A percentile compares a stretch with the other conserved stretches of the same genome.
These are phyloP conservation scores for Yarrowia sp. DNA, from an alignment of 805 yeast genomes.

Conservation along the genomic window DNA sequence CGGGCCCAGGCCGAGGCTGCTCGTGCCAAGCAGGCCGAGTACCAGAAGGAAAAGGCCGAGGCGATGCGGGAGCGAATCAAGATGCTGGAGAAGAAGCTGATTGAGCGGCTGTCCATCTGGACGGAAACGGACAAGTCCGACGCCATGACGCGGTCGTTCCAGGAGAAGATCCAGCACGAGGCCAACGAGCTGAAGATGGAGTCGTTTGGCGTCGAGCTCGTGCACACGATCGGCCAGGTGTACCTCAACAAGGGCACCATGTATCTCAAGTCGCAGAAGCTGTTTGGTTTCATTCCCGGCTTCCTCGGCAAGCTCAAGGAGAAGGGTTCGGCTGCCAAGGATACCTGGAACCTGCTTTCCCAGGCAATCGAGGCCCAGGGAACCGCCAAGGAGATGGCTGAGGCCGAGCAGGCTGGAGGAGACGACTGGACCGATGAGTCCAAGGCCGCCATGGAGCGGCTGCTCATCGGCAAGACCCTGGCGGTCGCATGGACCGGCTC, in stretches of 20 bases:
- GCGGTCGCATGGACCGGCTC: conserved; percentile 97
- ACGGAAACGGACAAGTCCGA: conserved; percentile 69
- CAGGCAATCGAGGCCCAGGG: conserved; percentile 88
- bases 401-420: conserved; percentile 69
- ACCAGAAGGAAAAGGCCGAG: conserved; percentile 76
- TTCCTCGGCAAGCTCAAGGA: conserved; percentile 81
- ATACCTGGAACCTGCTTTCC: conserved; percentile 80
- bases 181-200: conserved; percentile 92
- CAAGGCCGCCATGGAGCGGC: conserved; percentile 78
- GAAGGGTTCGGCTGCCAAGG: conserved; percentile 81
- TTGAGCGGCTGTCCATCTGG: conserved; percentile 60
- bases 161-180: conserved; percentile 72
- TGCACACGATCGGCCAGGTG: conserved; percentile 78
- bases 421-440: conserved; percentile 62
- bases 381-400: conserved; percentile 74
- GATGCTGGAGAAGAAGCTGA: conserved; percentile 64
- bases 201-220: conserved; percentile 89
- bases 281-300: conserved; percentile 81
- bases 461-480: conserved; percentile 84
- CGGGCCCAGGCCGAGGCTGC: conserved; percentile 53
- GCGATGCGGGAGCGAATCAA: conserved; percentile 72
- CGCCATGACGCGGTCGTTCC: conserved; percentile 69
- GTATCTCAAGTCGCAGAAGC: conserved; percentile 73
- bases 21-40: conserved; percentile 62
- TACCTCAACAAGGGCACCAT: conserved; percentile 79